Conservation (phyloP, 306 rosid genomes). For the Neltuma alba region DNA sequence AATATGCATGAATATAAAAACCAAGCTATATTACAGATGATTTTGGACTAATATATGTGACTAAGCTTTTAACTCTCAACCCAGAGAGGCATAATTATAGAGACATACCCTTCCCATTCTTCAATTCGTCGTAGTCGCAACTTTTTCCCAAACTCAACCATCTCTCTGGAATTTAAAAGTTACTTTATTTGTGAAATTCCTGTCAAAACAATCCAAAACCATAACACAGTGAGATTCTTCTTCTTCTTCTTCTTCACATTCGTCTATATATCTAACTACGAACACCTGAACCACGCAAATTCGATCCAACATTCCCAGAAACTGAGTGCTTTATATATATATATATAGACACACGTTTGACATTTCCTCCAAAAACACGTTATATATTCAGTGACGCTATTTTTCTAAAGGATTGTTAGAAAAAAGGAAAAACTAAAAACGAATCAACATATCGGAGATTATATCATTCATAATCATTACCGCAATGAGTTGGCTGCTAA, state of each 20-base stretch:
- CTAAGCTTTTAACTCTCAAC: not conserved
- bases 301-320: not conserved
- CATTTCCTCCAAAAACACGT: not conserved
- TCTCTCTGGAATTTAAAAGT: constrained; percentile 51
- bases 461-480: not conserved
- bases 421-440: not conserved
- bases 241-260: not conserved
- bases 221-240: not conserved
- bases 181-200: constrained; percentile 18
- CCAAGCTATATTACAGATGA: not conserved
- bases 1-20: constrained; percentile 31
- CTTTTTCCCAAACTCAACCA: constrained; percentile 99
- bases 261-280: not conserved
- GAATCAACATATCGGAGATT: not conserved
- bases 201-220: not conserved
- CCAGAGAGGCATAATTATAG: not conserved
- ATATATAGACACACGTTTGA: no score
- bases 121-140: constrained; percentile 76
- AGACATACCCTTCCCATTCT: constrained; percentile 90
- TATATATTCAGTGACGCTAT: not conserved
- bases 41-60: not conserved
- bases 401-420: not conserved
- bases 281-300: not conserved
- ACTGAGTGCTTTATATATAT: not conserved
- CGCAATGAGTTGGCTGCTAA: not conserved